Percentiles rank a stretch among this genome's conserved stretches.
Conservation (phyloP, 179 eudicot genomes). For the Silene noctiflora region DNA sequence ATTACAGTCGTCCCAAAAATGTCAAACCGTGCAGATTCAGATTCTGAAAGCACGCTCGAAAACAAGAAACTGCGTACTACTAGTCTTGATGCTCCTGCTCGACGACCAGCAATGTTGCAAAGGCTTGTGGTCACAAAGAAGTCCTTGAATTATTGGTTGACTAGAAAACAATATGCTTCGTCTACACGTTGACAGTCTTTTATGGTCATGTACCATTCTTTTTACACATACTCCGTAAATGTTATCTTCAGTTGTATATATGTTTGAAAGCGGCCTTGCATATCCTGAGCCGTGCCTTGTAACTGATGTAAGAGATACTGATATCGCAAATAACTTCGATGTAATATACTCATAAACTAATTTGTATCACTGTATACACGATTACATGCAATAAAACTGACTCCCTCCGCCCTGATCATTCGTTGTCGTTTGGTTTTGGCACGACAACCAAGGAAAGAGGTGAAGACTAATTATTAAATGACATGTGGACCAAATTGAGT, state of each 20-base stretch:
- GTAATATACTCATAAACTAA: neutral
- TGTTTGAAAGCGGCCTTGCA: neutral
- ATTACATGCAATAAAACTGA: too few relatives aligned
- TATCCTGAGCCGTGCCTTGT: neutral
- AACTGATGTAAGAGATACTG: too few relatives aligned
- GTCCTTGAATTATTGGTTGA: slow-evolving; percentile 64
- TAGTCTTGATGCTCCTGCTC: slow-evolving; percentile 38
- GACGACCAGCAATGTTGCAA: slow-evolving; percentile 63
- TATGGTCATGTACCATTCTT: neutral
- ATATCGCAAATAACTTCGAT: neutral
- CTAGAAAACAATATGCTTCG: slow-evolving; percentile 29
- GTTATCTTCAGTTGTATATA: neutral
- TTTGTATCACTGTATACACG: neutral
- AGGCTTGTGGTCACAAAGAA: slow-evolving; percentile 58
- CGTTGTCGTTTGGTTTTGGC: too few relatives aligned
- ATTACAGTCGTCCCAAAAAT: slow-evolving; percentile 15
- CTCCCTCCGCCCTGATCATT: too few relatives aligned
- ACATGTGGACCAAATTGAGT: too few relatives aligned
- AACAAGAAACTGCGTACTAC: slow-evolving; percentile 14
- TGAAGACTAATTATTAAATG: too few relatives aligned
- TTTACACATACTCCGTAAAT: too few relatives aligned
- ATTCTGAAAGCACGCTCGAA: slow-evolving; percentile 13
- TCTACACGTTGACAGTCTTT: neutral
- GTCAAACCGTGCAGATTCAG: slow-evolving; percentile 17
- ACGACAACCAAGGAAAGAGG: too few relatives aligned